Evolutionary conservation across 192 early-diverging fungal species (phyloP).

Genomic region (Linnemannia hyalina): DNA sequence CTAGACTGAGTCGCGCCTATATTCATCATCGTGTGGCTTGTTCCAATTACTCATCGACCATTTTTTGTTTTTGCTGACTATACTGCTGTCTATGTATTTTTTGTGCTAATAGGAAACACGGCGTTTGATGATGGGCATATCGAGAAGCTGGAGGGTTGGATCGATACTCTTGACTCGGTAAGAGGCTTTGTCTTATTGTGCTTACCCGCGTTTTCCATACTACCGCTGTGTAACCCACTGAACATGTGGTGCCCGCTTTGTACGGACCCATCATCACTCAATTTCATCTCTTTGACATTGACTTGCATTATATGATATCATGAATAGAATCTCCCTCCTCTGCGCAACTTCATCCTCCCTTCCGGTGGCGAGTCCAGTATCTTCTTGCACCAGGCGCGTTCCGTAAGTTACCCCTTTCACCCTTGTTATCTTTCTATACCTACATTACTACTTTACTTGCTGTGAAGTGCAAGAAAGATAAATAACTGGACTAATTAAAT

Average conservation of each 20-base stretch:
- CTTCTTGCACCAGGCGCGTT: constrained; percentile 86
- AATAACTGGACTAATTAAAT: not conserved
- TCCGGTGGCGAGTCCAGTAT: constrained; percentile 90
- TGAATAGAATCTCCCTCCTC: constrained; percentile 52
- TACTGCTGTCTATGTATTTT: not conserved
- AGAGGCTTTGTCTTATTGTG: not conserved
- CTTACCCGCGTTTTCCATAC: not conserved
- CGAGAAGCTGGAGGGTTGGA: constrained; percentile 83
- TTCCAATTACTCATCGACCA: not conserved
- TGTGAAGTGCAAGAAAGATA: not conserved
- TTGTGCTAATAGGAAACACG: constrained; percentile 64
- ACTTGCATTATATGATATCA: constrained; percentile 3
- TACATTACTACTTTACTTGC: not conserved
- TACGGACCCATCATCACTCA: not conserved
- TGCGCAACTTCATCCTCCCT: constrained; percentile 62
- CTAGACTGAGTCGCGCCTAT: not conserved
- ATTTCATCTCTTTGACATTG: constrained; percentile 57
- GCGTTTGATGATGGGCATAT: constrained; percentile 82
- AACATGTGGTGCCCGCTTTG: not conserved
- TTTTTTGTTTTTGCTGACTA: no score
- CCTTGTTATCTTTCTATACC: not conserved
- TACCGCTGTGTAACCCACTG: not conserved
- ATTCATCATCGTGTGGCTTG: not conserved
- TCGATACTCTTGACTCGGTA: constrained; percentile 78
- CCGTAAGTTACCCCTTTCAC: constrained; percentile 59